Percentiles rank a stretch among this genome's conserved stretches.
phyloP scores from a whole-genome alignment of 2,329 filamentous ascomycete genomes.

The Coniochaeta prunicola region DNA sequence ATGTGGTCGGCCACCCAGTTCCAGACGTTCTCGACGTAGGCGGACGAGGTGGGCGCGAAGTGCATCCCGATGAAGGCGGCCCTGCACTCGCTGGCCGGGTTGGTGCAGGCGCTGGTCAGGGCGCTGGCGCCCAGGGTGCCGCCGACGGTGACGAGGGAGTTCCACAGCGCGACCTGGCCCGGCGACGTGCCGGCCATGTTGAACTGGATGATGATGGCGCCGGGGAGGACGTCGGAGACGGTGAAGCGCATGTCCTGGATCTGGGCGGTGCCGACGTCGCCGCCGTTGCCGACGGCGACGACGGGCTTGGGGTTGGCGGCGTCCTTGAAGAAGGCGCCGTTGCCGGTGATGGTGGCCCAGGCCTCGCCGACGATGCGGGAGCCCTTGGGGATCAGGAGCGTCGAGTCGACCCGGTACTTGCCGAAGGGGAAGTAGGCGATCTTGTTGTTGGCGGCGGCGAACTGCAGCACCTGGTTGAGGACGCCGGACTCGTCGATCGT shows the following conservation, averaged over 20 bases:
- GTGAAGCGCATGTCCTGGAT: conserved; percentile 60
- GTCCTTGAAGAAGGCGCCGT: conserved; percentile 42
- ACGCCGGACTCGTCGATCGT: conserved; percentile 27
- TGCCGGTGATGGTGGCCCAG: conserved; percentile 44
- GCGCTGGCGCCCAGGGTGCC: conserved; percentile 24
- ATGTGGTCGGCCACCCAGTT: conserved; percentile 46
- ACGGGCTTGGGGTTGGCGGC: conserved; percentile 46
- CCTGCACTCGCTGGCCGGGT: conserved; percentile 29
- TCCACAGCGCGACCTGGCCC: conserved; percentile 40
- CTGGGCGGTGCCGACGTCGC: conserved; percentile 53
- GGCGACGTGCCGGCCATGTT: conserved; percentile 25
- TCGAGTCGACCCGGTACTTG: conserved; percentile 44
- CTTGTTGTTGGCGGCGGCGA: conserved; percentile 28
- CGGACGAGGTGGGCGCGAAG: conserved; percentile 34
- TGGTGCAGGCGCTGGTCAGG: conserved; percentile 18
- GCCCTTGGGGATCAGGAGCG: conserved; percentile 39
- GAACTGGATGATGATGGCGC: conserved; percentile 51
- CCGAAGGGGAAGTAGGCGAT: conserved; percentile 50
- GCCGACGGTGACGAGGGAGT: conserved; percentile 28
- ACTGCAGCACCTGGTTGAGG: conserved; percentile 29
- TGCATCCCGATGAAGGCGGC: conserved; percentile 41
- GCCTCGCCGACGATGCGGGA: conserved; percentile 46
- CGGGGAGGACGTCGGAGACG: conserved; percentile 50
- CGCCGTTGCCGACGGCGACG: conserved; percentile 48
- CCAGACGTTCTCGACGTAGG: conserved; percentile 45